Percentiles rank a stretch among this genome's conserved stretches.
phyloP scores from a whole-genome alignment of 129 eudicot species.

The Pulicaria dysenterica region DNA sequence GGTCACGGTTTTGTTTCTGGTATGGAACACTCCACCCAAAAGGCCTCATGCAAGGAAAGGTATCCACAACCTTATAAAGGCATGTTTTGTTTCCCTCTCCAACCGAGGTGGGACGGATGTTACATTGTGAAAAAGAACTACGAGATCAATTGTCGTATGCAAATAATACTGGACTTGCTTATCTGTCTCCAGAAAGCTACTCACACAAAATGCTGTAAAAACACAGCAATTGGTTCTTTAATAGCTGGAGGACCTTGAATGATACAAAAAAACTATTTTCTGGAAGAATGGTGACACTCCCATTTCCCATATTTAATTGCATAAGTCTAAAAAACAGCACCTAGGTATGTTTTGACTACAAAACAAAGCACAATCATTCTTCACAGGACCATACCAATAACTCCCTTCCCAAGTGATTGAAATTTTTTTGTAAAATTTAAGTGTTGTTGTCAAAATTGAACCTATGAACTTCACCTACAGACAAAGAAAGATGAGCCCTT shows the following conservation, averaged over 20 bases:
- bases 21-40: no score
- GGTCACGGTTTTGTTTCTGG: no score
- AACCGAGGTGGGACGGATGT: no score
- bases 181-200: slow-evolving; percentile 41
- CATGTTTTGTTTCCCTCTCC: no score
- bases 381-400: slow-evolving; percentile 26
- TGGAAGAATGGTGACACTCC: slow-evolving; percentile 23
- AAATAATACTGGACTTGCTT: slow-evolving; percentile 22
- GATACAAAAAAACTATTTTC: slow-evolving; percentile 30
- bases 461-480: slow-evolving; percentile 13
- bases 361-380: slow-evolving; percentile 39
- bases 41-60: no score
- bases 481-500: slow-evolving; percentile 25
- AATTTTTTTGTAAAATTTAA: slow-evolving; percentile 7
- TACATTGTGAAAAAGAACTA: slow-evolving; percentile 12
- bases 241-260: slow-evolving; percentile 36
- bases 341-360: slow-evolving; percentile 28
- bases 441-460: background rate
- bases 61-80: no score
- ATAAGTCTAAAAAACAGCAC: slow-evolving; percentile 28
- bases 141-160: slow-evolving; percentile 17
- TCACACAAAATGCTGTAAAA: slow-evolving; percentile 27
- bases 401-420: slow-evolving; percentile 23
- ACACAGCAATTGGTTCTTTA: slow-evolving; percentile 25
- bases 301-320: slow-evolving; percentile 25